Percentiles rank a stretch among this genome's conserved stretches.
Evolutionary conservation across 495 filamentous ascomycete genomes (phyloP).

Genomic region (Penicillium daleae): DNA sequence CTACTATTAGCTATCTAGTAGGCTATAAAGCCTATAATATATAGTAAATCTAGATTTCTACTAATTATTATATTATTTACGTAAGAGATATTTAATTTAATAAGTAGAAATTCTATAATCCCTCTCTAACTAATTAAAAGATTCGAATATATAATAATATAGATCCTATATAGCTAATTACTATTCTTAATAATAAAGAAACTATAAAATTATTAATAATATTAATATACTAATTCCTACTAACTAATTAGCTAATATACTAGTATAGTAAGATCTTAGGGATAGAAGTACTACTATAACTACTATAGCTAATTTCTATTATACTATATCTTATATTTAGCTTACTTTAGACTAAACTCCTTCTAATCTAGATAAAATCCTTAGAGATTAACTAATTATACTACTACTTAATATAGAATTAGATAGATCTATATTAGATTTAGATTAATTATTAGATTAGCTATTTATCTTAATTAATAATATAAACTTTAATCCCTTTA

Average conservation of each 20-base stretch:
- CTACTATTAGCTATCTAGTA: not conserved
- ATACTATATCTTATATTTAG: too few relatives aligned
- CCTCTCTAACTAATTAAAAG: not conserved
- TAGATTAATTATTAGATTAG: not conserved
- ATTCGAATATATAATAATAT: not conserved
- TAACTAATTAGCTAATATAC: too few relatives aligned
- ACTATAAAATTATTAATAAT: not conserved
- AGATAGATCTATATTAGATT: not conserved
- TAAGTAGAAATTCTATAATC: not conserved
- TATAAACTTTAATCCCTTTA: too few relatives aligned
- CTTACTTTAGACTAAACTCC: too few relatives aligned
- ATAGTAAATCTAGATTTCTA: not conserved
- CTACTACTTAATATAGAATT: not conserved
- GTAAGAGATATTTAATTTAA: not conserved
- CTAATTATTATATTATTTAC: not conserved
- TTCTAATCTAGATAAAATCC: too few relatives aligned
- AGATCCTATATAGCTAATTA: not conserved
- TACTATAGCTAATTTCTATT: too few relatives aligned
- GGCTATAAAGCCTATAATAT: not conserved
- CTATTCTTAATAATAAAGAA: not conserved
- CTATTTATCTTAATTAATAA: not conserved
- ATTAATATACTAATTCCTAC: not conserved
- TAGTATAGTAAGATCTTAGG: not conserved
- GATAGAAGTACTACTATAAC: not conserved
- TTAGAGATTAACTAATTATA: not conserved